Evolutionary conservation across 2,329 filamentous ascomycete species (phyloP).

Genomic region (Cladosporium colombiae): DNA sequence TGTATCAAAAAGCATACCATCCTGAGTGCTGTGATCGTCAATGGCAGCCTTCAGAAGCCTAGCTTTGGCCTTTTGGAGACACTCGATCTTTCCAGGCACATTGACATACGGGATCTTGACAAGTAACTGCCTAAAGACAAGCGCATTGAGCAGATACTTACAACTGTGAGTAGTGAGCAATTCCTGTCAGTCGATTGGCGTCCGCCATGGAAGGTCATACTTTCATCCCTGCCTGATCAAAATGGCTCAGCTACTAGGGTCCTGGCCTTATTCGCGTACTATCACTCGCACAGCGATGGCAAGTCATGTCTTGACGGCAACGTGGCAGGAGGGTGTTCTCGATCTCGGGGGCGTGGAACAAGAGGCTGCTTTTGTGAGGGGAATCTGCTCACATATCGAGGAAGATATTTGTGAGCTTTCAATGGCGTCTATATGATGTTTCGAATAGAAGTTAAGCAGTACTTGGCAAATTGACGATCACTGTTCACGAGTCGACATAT

Average conservation of each 20-base stretch:
- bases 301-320: slow-evolving; percentile 41
- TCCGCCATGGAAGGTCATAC: slow-evolving; percentile 49
- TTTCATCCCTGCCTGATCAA: slow-evolving; percentile 32
- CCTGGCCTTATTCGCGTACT: slow-evolving; percentile 44
- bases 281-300: slow-evolving; percentile 49
- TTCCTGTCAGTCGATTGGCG: slow-evolving; percentile 30
- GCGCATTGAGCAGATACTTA: slow-evolving; percentile 32
- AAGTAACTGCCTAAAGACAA: slow-evolving; percentile 21
- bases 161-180: slow-evolving; percentile 39
- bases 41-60: slow-evolving; percentile 42
- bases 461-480: no score
- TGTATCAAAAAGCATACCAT: slow-evolving; percentile 45
- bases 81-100: slow-evolving; percentile 44
- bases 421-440: background rate
- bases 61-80: slow-evolving; percentile 34
- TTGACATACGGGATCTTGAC: slow-evolving; percentile 36
- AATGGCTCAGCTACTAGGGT: slow-evolving; percentile 12
- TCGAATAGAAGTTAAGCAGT: no score
- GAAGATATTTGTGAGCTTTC: background rate
- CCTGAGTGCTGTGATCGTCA: slow-evolving; percentile 40
- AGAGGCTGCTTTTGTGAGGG: background rate
- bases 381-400: background rate
- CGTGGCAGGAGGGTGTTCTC: slow-evolving; percentile 48
- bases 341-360: slow-evolving; percentile 35
- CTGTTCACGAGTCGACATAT: background rate